Evolutionary conservation across 2,329 filamentous ascomycete genomes (phyloP), one percentile per base, ranked within the genome.

Genomic region (Colletotrichum zoysiae): DNA sequence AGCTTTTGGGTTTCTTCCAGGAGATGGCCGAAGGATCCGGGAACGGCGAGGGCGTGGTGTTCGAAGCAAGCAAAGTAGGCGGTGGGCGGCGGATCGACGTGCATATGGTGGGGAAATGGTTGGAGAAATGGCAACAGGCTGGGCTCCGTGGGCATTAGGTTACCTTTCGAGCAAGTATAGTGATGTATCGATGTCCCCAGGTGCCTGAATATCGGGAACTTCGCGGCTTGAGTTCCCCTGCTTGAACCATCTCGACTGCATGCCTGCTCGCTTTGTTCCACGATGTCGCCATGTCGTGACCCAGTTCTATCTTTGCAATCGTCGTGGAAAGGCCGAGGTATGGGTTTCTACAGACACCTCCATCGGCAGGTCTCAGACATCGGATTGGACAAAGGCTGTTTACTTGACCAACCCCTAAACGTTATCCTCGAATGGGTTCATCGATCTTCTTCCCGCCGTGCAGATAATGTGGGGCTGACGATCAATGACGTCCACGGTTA

Each of bases 401-500:
- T 20, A 50, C 23, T 16, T 18, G 35, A 30, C 12, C 14, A 63
- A 18, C 9, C 51, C 8, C 8, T 8, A 48, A 18, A 42, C 46
- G 64, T 68, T 55, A 71, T 62, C 46, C 53, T 65, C 65, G 53
- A 64, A 26, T 5, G 14, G 16, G 6, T 56, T 3, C 18, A 8
- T 42, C 18, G 4, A 11, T 38, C 30, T 57, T 40, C 57, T 42
- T 38, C 42, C 57, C 38, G 18, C 23, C 40, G 30, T 5, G 30
- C 30, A 18, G 18, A 55, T 33, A n/a, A 48, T 63, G 56, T 46
- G 69, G 51, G 46, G 53, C 65, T 5, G 51, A 42, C 51, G 58
- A 69, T 71, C 69, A 60, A 71, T 69, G 69, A 71, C 69, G 65
- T 64, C 58, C 38, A 35, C 40, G 9, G 11, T 11, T 4, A 16